Percentiles rank a stretch among this genome's conserved stretches.
phyloP scores from a whole-genome alignment of 1,284 basidiomycete species.

The Leucoagaricus sp. region DNA sequence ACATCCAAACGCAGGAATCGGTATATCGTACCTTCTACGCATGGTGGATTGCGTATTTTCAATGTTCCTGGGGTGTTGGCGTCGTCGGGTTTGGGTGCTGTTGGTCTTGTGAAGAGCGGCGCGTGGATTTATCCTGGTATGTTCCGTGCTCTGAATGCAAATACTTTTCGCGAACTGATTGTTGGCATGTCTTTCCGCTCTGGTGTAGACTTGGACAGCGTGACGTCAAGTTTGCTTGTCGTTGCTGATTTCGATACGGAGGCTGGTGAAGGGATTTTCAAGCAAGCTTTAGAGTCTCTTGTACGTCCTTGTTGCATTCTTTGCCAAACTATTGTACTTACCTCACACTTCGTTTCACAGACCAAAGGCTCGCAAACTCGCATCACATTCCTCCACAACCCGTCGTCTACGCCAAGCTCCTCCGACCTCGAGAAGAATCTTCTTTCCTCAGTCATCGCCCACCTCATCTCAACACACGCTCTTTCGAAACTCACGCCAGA shows the following conservation, averaged over 20 bases:
- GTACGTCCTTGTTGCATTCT: conserved; percentile 40
- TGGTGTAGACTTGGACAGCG: conserved; percentile 29
- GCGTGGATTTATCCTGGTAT: conserved; percentile 68
- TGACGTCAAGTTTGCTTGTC: conserved; percentile 62
- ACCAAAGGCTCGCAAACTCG: conserved; percentile 45
- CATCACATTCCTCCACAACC: conserved; percentile 69
- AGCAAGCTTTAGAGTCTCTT: conserved; percentile 64
- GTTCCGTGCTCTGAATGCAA: too few species aligned
- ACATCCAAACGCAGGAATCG: conserved; percentile 71
- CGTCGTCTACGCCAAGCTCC: conserved; percentile 24
- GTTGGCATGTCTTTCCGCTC: neutral
- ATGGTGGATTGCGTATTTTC: conserved; percentile 48
- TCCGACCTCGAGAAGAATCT: conserved; percentile 19
- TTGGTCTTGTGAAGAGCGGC: conserved; percentile 23
- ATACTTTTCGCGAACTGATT: neutral
- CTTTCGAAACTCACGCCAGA: conserved; percentile 40
- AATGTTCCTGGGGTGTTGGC: conserved; percentile 53
- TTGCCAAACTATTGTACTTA: neutral
- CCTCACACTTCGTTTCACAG: conserved; percentile 30
- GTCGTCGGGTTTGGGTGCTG: conserved; percentile 35
- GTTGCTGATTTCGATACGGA: conserved; percentile 79
- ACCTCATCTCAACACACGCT: conserved; percentile 36
- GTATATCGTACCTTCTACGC: conserved; percentile 60
- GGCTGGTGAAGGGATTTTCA: conserved; percentile 57
- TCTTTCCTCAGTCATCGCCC: conserved; percentile 46